Evolutionary conservation across 345 rosid genomes (phyloP).

Genomic region (Populus deltoides): DNA sequence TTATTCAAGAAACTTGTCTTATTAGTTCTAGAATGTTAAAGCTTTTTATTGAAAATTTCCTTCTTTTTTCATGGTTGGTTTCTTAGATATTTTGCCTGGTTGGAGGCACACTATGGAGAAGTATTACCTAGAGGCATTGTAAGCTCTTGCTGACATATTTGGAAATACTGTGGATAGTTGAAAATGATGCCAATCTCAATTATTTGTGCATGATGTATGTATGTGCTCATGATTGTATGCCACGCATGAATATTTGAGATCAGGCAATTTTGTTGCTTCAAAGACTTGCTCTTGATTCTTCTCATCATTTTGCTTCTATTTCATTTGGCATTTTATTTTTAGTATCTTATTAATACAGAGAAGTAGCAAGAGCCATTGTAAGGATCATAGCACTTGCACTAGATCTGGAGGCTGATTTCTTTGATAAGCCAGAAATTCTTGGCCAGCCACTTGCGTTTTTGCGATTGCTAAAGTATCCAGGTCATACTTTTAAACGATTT

Average conservation of each 20-base stretch:
- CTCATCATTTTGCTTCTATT: too few species aligned
- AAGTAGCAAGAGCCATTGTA: constrained; percentile 55
- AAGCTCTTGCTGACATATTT: constrained; percentile 17
- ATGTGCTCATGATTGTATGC: too few species aligned
- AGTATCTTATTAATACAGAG: constrained; percentile 29
- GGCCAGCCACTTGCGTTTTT: constrained; percentile 66
- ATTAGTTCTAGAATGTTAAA: too few species aligned
- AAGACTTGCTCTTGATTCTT: too few species aligned
- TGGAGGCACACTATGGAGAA: constrained; percentile 88
- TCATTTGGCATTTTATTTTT: too few species aligned
- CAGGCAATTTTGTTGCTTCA: too few species aligned
- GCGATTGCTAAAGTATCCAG: constrained; percentile 73
- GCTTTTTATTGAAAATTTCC: too few species aligned
- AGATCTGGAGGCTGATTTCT: constrained; percentile 60
- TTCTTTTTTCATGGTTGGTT: background rate
- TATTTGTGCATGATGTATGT: too few species aligned
- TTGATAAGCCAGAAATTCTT: constrained; percentile 72
- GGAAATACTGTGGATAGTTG: too few species aligned
- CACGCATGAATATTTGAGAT: too few species aligned
- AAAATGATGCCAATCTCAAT: too few species aligned
- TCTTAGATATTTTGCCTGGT: constrained; percentile 57
- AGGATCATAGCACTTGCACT: constrained; percentile 77
- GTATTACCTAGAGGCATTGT: constrained; percentile 70
- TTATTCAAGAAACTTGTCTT: too few species aligned
- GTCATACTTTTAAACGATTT: constrained; percentile 24